Base-by-base conservation (phyloP, 441 rosid genomes). In the Populus tomentosa region DNA sequence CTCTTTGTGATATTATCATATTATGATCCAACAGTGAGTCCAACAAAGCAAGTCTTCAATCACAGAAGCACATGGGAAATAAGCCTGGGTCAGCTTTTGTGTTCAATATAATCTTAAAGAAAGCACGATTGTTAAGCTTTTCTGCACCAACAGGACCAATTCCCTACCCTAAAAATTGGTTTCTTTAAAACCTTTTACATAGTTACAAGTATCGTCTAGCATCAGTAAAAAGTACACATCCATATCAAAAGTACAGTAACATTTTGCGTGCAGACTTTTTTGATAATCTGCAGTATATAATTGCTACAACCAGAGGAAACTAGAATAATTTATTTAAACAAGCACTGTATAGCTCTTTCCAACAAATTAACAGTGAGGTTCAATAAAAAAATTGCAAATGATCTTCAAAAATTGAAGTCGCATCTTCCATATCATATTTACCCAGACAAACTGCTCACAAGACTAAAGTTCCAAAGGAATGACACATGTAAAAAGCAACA, bases 401-500 rank as follows among this genome's bases (percentile, higher is more conserved):
- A 21, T 67, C 6, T 32, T 40, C 7, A 23, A 32, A 32, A 71
- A 67, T 8, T 28, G 56, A 16, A 80, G 70, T 40, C 36, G 33
- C 62, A 72, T 64, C 40, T 70, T 65, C 23, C 10, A 73, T n/a
- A 38, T 50, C 11, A 6, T 13, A 73, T 18, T 4, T 64, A 72
- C 59, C 10, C 70, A 36, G 14, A 72, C 38, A 36, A 36, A 61
- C 35, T 42, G 23, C 50, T 68, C 67, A 50, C 21, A 64, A 69
- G 16, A 56, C 67, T 23, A 67, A 28, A 33, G 13, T 72, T 69
- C 16, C 10, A 36, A 74, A 70, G 62, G 46, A 82, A 67, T 66
- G 71, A 2, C 21, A 56, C 40, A 46, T 72, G 78, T 36, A 42
- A 30, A 38, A 62, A 80, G 77, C 69, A 20, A 53, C 72, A 72